Percentiles rank a stretch among this genome's conserved stretches.
phyloP scores from a whole-genome alignment of 2,329 filamentous ascomycete genomes.

The Ascochyta fabae region DNA sequence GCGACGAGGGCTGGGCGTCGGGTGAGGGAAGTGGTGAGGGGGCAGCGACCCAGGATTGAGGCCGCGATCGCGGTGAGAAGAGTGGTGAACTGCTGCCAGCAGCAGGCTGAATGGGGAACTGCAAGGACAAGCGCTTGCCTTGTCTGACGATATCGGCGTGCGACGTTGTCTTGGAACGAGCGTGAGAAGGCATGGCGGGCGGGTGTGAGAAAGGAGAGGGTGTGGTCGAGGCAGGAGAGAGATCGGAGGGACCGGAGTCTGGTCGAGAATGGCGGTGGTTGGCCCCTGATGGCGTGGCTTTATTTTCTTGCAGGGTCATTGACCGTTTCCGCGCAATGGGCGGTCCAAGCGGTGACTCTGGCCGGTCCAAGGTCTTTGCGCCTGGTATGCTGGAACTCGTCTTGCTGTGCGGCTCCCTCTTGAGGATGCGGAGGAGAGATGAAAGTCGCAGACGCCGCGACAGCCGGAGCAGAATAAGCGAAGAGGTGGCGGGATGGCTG shows the following conservation, averaged over 20 bases:
- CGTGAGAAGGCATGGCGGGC: slow-evolving; percentile 35
- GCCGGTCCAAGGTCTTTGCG: slow-evolving; percentile 35
- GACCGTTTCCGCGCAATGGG: slow-evolving; percentile 25
- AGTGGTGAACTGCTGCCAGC: slow-evolving; percentile 40
- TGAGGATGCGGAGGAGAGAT: slow-evolving; percentile 30
- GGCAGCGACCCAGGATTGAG: slow-evolving; percentile 49
- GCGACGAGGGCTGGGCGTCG: slow-evolving; percentile 32
- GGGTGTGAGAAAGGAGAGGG: slow-evolving; percentile 23
- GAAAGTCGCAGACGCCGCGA: slow-evolving; percentile 38
- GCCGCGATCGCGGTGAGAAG: slow-evolving; percentile 44
- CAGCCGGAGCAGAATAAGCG: slow-evolving; percentile 46
- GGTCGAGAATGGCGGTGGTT: slow-evolving; percentile 18
- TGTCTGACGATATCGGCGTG: slow-evolving; percentile 44
- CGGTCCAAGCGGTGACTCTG: slow-evolving; percentile 30
- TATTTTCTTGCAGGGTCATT: slow-evolving; percentile 37
- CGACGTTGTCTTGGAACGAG: slow-evolving; percentile 45
- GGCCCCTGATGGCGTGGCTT: slow-evolving; percentile 27
- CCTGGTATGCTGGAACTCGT: slow-evolving; percentile 24
- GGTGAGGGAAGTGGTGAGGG: slow-evolving; percentile 38
- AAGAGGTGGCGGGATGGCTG: slow-evolving; percentile 36
- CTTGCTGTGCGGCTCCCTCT: slow-evolving; percentile 32
- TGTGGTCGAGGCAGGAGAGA: slow-evolving; percentile 23
- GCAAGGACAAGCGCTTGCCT: slow-evolving; percentile 56
- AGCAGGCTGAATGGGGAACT: slow-evolving; percentile 56
- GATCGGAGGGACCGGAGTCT: slow-evolving; percentile 20